A percentile compares a stretch with the other conserved stretches of the same genome.
Evolutionary conservation across 805 yeast species (phyloP).

Genomic region (Hanseniaspora vineae): DNA sequence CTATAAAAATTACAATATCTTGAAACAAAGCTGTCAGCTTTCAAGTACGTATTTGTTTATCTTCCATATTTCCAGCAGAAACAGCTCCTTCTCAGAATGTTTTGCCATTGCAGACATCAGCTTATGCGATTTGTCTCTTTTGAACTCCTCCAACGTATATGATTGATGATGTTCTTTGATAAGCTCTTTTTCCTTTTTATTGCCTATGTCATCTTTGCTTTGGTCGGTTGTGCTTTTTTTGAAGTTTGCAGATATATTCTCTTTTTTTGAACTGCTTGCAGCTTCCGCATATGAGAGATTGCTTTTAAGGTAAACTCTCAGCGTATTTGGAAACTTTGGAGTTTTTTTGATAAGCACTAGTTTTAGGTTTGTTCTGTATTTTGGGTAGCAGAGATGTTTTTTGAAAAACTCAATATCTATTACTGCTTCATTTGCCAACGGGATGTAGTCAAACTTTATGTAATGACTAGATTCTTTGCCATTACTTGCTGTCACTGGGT

Average conservation of each 20-base stretch:
- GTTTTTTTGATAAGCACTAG: slow-evolving; percentile 1
- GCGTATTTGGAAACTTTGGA: not conserved
- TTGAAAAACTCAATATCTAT: slow-evolving; percentile 5
- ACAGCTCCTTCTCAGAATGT: too few species aligned
- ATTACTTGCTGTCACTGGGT: too few species aligned
- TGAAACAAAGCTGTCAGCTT: too few species aligned
- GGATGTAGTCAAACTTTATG: slow-evolving; percentile 5
- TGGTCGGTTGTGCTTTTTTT: not conserved
- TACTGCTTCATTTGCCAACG: slow-evolving; percentile 2
- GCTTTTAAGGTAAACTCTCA: not conserved
- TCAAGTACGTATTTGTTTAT: too few species aligned
- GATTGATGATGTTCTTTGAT: not conserved
- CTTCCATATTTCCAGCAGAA: too few species aligned
- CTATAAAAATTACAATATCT: too few species aligned
- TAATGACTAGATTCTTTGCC: not conserved
- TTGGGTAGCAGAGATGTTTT: slow-evolving; percentile 4
- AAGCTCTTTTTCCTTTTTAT: not conserved
- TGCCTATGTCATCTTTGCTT: not conserved
- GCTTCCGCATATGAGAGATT: not conserved
- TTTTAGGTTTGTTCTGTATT: slow-evolving; percentile 5
- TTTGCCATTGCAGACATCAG: too few species aligned
- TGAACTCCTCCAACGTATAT: not conserved
- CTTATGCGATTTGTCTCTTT: too few species aligned
- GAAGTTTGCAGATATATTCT: not conserved
- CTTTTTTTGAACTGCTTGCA: not conserved